A percentile compares a stretch with the other conserved stretches of the same genome.
Conservation (phyloP, 352 stramenopile species). For the Peronospora farinosa region DNA sequence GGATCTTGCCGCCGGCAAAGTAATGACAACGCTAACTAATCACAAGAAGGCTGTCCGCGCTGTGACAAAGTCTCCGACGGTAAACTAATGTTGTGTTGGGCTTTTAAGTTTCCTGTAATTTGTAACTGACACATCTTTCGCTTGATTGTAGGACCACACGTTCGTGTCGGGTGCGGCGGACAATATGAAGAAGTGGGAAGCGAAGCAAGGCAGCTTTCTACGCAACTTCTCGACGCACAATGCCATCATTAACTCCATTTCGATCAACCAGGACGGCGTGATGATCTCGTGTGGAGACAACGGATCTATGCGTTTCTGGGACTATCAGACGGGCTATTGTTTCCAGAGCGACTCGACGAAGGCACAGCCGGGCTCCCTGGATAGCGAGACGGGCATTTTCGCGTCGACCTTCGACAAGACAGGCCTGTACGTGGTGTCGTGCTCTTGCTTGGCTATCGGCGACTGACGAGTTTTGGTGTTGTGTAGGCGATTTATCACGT, state of each 20-base stretch:
- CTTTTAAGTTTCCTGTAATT: neutral
- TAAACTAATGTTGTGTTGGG: slow-evolving; percentile 20
- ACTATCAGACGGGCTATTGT: slow-evolving; percentile 96
- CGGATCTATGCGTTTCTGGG: slow-evolving; percentile 96
- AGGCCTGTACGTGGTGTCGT: slow-evolving; percentile 60
- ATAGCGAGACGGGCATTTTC: slow-evolving; percentile 97
- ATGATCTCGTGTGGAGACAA: slow-evolving; percentile 96
- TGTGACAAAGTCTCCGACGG: slow-evolving; percentile 83
- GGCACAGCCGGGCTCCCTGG: slow-evolving; percentile 92
- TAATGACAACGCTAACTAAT: slow-evolving; percentile 98
- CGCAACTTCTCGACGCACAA: slow-evolving; percentile 97
- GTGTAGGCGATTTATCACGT: slow-evolving; percentile 95
- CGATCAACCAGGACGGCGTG: slow-evolving; percentile 97
- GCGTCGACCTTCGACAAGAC: slow-evolving; percentile 96
- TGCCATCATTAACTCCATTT: slow-evolving; percentile 96
- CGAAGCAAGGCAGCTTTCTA: slow-evolving; percentile 91
- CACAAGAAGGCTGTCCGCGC: slow-evolving; percentile 98
- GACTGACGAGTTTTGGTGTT: slow-evolving; percentile 6
- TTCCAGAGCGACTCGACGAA: slow-evolving; percentile 96
- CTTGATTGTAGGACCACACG: slow-evolving; percentile 81
- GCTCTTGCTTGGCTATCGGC: neutral
- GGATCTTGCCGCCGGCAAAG: slow-evolving; percentile 97
- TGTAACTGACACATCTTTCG: neutral
- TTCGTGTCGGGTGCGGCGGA: slow-evolving; percentile 96
- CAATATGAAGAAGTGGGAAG: slow-evolving; percentile 99